Evolutionary conservation across 202 grass and related monocot species (phyloP), one percentile per base, ranked within the genome.

Genomic region (Thinopyrum obtusiflorum): DNA sequence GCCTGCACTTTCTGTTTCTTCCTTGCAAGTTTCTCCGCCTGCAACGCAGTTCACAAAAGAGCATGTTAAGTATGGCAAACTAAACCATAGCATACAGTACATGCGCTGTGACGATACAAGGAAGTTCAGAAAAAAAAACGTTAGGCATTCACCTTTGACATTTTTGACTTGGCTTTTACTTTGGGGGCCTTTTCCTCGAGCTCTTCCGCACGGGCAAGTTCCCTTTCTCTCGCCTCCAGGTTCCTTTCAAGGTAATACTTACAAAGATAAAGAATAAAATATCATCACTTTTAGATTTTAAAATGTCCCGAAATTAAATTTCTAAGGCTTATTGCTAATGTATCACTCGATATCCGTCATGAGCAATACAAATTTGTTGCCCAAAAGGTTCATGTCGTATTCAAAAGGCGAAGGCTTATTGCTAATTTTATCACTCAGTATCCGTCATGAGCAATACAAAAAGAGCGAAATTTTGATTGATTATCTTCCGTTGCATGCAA

Each of bases 241-340:
- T 98, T 98, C 87, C 94, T 98, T 87, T 98, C 90, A 78, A 98
- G 92, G 88, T 98, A 98, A 86, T 98, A 98, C 97, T 98, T 98
- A 65, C 79, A 82, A 63, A 85, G 32, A 87, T 65, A 40, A 83
- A 47, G 27, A 86, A 59, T 47, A 84, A 80, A 39, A 26, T 59
- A 44, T 44, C 18, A 37, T 65, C 23, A 76, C 57, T 66, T 27
- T 6, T 8, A 14, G 10, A 17, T 40, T 7, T 77, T 24, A 20
- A 6, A 10, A 40, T 57, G 8, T n/a, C 4, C 64, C 66, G 25
- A 28, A 7, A 78, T 33, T 28, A 72, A 53, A 85, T 26, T 4
- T 49, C 66, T 57, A 61, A 29, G 9, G 8, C 9, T 15, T 31
- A 27, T 69, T 25, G 18, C 29, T 57, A 73, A 49, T 63, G 65